Base-by-base conservation (phyloP, 352 stramenopile genomes). In the Globisporangium echinulatum region DNA sequence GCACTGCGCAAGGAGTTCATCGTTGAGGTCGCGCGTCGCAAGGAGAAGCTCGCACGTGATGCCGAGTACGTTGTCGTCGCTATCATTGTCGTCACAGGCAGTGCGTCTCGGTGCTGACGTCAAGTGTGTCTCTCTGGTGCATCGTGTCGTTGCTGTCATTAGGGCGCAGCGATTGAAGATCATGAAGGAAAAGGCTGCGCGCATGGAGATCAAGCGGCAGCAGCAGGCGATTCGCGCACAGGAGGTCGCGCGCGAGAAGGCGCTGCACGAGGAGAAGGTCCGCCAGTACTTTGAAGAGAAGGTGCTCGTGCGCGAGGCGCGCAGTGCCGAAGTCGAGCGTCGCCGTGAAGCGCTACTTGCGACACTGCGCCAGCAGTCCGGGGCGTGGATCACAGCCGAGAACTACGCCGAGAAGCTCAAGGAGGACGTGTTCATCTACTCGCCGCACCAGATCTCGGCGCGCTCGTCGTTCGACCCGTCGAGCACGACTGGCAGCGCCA, bases 191-290 rank as follows among this genome's bases (percentile, higher is more conserved):
- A 94, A 94, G 76, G 82, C 85, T 9, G 81, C 82, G 52, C 81
- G 85, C 66, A 77, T 94, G 74, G 82, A 89, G 63, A 87, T 92
- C 64, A 94, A 94, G 76, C 82, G 81, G 33, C 82, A 94, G 70
- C 79, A 92, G 68, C 82, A 94, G 71, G 82, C 72, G 25, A 87
- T 92, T 51, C 82, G 85, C 49, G 85, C 85, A 47, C 77, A 84
- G 67, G 85, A 94, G 61, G 82, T 94, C 7, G 82, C 77, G 59
- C 75, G 73, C 38, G 85, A 94, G 71, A 91, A 91, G 68, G 76
- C 74, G 46, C 68, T 80, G 38, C 82, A 94, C 66, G 82, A 90
- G 40, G 85, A 88, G 66, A 75, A 85, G 56, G 79, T 92, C 63
- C 80, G 80, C 62, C 61, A 79, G 77, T 78, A 87, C 67, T 90